These are phyloP conservation scores for Fusarium gaditjirri DNA, from an alignment of 2,329 filamentous ascomycete genomes.

Conservation along the genomic window DNA sequence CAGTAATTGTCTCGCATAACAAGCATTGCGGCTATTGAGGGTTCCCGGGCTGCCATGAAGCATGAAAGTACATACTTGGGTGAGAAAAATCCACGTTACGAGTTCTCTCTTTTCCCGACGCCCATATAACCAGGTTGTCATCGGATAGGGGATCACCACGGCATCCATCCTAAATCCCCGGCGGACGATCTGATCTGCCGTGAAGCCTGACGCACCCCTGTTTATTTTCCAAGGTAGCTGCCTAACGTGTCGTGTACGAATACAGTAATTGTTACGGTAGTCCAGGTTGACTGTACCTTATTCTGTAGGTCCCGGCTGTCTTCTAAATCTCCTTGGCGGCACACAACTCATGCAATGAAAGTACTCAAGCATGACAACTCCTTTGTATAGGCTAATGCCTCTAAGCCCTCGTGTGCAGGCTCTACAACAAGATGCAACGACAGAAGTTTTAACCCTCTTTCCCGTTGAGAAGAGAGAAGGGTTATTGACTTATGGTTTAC, in stretches of 20 bases:
- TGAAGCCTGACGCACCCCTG: slow-evolving; percentile 40
- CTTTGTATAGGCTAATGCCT: slow-evolving; percentile 41
- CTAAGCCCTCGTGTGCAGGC: slow-evolving; percentile 37
- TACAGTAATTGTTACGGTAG: slow-evolving; percentile 8
- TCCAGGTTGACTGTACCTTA: slow-evolving; percentile 6
- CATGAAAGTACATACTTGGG: slow-evolving; percentile 23
- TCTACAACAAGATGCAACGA: slow-evolving; percentile 41
- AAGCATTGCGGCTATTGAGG: not conserved
- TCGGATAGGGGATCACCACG: slow-evolving; percentile 36
- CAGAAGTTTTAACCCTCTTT: slow-evolving; percentile 42
- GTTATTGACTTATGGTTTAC: slow-evolving; percentile 40
- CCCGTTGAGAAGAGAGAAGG: slow-evolving; percentile 41
- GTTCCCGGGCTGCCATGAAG: slow-evolving; percentile 20
- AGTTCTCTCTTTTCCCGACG: slow-evolving; percentile 36
- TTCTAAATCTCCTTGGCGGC: slow-evolving; percentile 24
- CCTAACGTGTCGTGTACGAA: slow-evolving; percentile 9
- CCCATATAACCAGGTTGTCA: slow-evolving; percentile 11
- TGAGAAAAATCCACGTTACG: slow-evolving; percentile 1
- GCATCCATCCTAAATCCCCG: slow-evolving; percentile 25
- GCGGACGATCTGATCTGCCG: slow-evolving; percentile 41
- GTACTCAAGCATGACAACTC: slow-evolving; percentile 38
- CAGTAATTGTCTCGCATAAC: slow-evolving; percentile 7
- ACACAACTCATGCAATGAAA: slow-evolving; percentile 34
- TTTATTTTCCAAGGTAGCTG: slow-evolving; percentile 19
- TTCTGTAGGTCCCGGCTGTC: slow-evolving; percentile 14